Evolutionary conservation across 2,329 filamentous ascomycete genomes (phyloP).

Genomic region (Fusarium torulosum): DNA sequence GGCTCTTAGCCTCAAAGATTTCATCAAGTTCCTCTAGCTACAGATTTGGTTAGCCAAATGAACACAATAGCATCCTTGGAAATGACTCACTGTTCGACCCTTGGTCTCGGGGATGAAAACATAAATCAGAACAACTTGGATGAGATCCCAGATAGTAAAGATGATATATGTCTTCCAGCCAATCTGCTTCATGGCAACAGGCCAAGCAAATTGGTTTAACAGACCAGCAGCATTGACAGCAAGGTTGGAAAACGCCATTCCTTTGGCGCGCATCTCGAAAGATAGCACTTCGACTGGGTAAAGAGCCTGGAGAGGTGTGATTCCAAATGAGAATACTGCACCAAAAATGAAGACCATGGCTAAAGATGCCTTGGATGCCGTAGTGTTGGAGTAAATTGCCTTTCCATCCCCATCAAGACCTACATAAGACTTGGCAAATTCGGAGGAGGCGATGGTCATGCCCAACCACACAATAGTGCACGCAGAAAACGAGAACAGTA

Average conservation of each 20-base stretch:
- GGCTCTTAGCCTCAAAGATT: neutral
- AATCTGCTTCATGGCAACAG: slow-evolving; percentile 62
- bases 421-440: neutral
- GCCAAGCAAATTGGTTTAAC: slow-evolving; percentile 61
- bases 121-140: slow-evolving; percentile 18
- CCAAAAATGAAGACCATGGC: neutral
- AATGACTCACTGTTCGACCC: neutral
- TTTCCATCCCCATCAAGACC: neutral
- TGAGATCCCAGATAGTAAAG: slow-evolving; percentile 57
- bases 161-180: slow-evolving; percentile 66
- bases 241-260: slow-evolving; percentile 62
- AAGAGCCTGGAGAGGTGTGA: slow-evolving; percentile 43
- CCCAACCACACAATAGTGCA: neutral
- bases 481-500: neutral
- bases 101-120: neutral
- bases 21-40: slow-evolving; percentile 2
- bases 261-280: slow-evolving; percentile 66
- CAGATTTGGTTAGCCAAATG: neutral
- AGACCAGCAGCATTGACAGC: slow-evolving; percentile 60
- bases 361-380: neutral
- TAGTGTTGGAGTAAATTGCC: neutral
- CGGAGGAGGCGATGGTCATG: neutral
- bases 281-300: slow-evolving; percentile 65
- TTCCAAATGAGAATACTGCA: neutral
- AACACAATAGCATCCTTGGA: neutral